phyloP scores from a whole-genome alignment of 176 grass and related monocot genomes.

The Oryza nivara region DNA sequence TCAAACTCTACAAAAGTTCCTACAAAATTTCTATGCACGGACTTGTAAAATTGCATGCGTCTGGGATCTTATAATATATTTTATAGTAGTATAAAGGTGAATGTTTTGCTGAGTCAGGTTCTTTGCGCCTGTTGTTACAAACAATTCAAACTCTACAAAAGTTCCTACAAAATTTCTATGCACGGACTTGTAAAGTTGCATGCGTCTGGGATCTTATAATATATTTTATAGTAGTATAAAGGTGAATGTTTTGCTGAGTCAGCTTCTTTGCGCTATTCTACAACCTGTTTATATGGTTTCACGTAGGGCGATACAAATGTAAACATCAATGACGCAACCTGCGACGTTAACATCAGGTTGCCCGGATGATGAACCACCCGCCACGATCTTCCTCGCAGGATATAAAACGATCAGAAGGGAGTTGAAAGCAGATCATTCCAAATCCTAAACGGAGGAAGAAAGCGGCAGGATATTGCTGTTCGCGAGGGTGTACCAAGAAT shows the following conservation, averaged over 20 bases:
- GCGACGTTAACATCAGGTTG: slow-evolving; percentile 12
- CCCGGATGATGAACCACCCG: slow-evolving; percentile 38
- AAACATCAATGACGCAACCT: slow-evolving; percentile 47
- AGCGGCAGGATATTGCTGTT: not conserved
- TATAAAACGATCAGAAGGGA: slow-evolving; percentile 4
- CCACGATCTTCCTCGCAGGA: not conserved
- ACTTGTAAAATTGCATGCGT: no score
- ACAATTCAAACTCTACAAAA: no score
- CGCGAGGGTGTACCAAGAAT: slow-evolving; percentile 26
- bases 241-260: no score
- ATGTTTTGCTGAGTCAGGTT: no score
- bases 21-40: no score
- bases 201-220: no score
- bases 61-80: no score
- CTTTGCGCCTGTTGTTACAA: not conserved
- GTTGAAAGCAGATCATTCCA: not conserved
- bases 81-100: no score
- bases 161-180: no score
- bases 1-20: no score
- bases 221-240: no score
- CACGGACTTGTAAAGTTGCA: no score
- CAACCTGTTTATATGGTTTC: not conserved
- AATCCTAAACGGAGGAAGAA: not conserved
- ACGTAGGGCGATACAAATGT: not conserved
- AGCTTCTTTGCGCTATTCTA: not conserved